phyloP scores from a whole-genome alignment of 2,329 filamentous ascomycete species.

The Alternaria longipes region DNA sequence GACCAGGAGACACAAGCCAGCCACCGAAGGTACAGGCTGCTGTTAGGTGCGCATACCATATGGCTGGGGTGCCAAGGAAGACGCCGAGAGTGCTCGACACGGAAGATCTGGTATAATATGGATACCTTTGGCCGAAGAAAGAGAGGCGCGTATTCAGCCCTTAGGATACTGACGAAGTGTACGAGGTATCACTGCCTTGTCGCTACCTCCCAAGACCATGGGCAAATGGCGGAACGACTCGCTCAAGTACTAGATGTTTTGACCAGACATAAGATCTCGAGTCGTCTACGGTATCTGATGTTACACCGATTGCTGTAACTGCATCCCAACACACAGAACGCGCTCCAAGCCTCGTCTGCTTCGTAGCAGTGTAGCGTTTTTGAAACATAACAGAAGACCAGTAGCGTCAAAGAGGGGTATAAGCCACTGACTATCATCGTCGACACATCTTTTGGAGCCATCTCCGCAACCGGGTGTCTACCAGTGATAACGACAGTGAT shows the following conservation, averaged over 20 bases:
- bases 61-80: background rate
- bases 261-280: background rate
- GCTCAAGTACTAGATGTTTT: background rate
- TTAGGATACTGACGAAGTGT: background rate
- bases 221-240: background rate
- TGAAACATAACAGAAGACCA: background rate
- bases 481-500: background rate
- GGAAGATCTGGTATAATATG: background rate
- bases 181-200: background rate
- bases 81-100: background rate
- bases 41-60: background rate
- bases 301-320: background rate
- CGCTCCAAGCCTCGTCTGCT: background rate
- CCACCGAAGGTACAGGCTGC: background rate
- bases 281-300: background rate
- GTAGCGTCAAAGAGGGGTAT: background rate
- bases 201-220: background rate
- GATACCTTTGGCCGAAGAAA: background rate
- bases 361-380: background rate
- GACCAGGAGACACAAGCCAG: background rate
- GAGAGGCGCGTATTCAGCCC: background rate
- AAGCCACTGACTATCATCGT: background rate
- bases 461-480: background rate
- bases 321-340: background rate
- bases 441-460: background rate